Evolutionary conservation across 768 basidiomycete genomes (phyloP).

Genomic region (Trametes coccinea): DNA sequence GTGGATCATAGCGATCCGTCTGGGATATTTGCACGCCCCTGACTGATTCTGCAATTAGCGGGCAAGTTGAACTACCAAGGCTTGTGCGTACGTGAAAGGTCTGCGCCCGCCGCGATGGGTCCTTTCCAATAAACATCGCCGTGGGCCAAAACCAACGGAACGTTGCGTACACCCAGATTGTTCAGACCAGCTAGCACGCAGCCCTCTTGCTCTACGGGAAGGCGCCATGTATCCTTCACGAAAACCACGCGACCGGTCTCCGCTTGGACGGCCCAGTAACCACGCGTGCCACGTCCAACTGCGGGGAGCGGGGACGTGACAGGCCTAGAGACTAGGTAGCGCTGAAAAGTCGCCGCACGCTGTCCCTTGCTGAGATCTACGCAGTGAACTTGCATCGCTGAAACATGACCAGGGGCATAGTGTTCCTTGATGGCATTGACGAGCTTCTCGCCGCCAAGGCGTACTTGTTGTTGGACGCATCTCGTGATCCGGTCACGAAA

Average conservation of each 20-base stretch:
- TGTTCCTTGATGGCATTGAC: conserved; percentile 1
- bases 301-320: background rate
- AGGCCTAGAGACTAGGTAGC: conserved; percentile 9
- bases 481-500: background rate
- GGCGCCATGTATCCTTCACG: conserved; percentile 2
- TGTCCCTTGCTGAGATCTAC: background rate
- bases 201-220: background rate
- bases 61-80: background rate
- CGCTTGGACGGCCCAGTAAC: conserved; percentile 16
- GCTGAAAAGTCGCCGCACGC: background rate
- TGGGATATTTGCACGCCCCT: background rate
- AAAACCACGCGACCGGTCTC: background rate
- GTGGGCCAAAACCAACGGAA: background rate
- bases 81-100: background rate
- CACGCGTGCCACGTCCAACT: conserved; percentile 9
- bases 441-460: background rate
- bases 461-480: background rate
- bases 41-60: background rate
- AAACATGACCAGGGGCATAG: conserved; percentile 6
- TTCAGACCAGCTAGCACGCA: background rate
- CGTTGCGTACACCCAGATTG: background rate
- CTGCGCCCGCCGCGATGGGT: background rate
- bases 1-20: background rate
- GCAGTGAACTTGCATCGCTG: background rate
- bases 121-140: background rate